Evolutionary conservation across 805 yeast species (phyloP), one percentile per base, ranked within the genome.

Genomic region (Wickerhamiella slavikovae): DNA sequence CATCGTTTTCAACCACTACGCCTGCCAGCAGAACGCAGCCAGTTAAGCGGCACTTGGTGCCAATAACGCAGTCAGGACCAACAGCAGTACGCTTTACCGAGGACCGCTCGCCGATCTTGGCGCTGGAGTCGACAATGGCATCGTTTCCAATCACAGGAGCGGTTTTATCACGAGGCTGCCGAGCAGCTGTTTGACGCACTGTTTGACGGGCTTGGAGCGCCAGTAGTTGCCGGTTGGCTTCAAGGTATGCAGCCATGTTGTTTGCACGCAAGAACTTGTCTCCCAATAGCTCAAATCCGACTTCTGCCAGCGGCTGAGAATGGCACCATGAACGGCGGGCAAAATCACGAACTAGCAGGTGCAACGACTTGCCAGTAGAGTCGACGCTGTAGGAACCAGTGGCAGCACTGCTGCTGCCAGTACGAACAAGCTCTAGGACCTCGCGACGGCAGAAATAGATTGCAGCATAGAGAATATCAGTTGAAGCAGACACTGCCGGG

Each of bases 261-360:
- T 80, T 82, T 28, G 76, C 63, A 40, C 96, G 66, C 44, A 83
- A 83, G 14, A 40, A 33, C 2, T 64, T 57, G 17, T 8, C n/a
- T 8, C 26, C n/a, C 17, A 83, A 48, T 15, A 71, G 62, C 37
- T 74, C 64, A 41, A 85, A 57, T 3, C 75, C 75, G 12, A 89
- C 64, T 1, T 71, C 64, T 32, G 71, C 78, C 37, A 60, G 59
- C 7, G 51, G 46, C 4, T 45, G 42, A 0, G 74, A 59, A 47
- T 82, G 93, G 42, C 65, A 66, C 98, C 98, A 89, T 2, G 93
- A 73, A 38, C 92, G 67, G 51, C 96, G 67, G 3, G 92, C 91
- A 34, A 85, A 53, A 44, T 82, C 93, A 44, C 96, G 67, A 24
- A 82, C 64, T 15, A 83, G 60, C 27, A 42, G 43, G 29, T 36